phyloP scores from a whole-genome alignment of 2,329 filamentous ascomycete genomes.

The Alternaria angustiovoidea region DNA sequence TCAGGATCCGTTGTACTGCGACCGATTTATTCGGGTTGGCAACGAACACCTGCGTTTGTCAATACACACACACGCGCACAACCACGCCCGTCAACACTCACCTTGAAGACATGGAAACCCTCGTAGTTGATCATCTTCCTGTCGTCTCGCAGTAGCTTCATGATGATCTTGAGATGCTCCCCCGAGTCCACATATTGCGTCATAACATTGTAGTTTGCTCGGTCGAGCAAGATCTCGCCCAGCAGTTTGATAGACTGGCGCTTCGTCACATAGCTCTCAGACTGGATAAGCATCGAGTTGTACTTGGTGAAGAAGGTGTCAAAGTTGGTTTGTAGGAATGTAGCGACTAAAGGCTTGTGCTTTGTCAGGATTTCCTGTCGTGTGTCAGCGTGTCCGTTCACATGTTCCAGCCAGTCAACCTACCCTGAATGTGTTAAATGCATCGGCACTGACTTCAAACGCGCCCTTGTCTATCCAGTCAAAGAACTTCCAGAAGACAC shows the following conservation, averaged over 20 bases:
- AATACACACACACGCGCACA: slow-evolving; percentile 11
- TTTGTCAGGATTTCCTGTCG: slow-evolving; percentile 88
- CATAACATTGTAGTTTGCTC: slow-evolving; percentile 98
- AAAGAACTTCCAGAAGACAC: slow-evolving; percentile 97
- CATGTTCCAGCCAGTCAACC: neutral
- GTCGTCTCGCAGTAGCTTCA: slow-evolving; percentile 95
- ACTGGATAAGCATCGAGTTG: slow-evolving; percentile 86
- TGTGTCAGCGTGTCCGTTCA: slow-evolving; percentile 20
- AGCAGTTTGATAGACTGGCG: slow-evolving; percentile 97
- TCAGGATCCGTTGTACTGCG: slow-evolving; percentile 91
- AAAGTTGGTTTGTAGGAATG: slow-evolving; percentile 89
- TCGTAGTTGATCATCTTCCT: slow-evolving; percentile 99
- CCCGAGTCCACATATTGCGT: slow-evolving; percentile 94
- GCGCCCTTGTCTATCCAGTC: slow-evolving; percentile 96
- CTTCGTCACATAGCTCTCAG: slow-evolving; percentile 96
- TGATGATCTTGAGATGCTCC: slow-evolving; percentile 96
- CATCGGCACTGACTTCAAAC: slow-evolving; percentile 96
- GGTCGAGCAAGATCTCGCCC: slow-evolving; percentile 91
- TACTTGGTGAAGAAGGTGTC: slow-evolving; percentile 92
- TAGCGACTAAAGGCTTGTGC: slow-evolving; percentile 89
- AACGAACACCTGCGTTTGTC: slow-evolving; percentile 76
- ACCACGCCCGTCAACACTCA: slow-evolving; percentile 32
- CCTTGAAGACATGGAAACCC: slow-evolving; percentile 98
- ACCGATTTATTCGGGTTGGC: slow-evolving; percentile 98
- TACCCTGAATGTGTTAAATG: slow-evolving; percentile 96